Evolutionary conservation across 2,329 filamentous ascomycete species (phyloP), one percentile per base, ranked within the genome.

Genomic region (Alternaria ventricosa): DNA sequence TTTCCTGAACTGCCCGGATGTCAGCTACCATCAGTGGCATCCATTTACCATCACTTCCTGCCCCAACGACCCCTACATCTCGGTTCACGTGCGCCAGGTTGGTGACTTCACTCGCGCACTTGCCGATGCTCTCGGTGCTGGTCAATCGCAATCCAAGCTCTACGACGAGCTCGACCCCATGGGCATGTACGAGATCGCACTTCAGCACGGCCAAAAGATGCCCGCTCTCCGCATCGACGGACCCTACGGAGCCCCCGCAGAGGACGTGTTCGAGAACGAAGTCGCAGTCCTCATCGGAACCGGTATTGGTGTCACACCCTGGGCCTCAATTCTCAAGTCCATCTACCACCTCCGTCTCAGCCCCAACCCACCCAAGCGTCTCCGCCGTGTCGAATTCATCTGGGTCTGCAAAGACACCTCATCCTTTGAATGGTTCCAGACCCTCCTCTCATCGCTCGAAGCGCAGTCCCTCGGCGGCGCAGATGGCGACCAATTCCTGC

Each of bases 381-480:
- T 99, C 50, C 92, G 94, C 63, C 91, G 96, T 79, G 95, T 99
- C 30, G 96, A 99, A 80, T 99, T 99, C 82, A 96, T 99, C 84
- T 99, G 96, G 96, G 91, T 98, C 55, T 97, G 95, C 87, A 96
- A 92, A 80, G 94, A 97, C 76, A 97, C 94, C 0, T 92, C 88
- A 33, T 97, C 94, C 0, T 99, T 99, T 76, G 96, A 98, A 82
- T 99, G 96, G 96, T 98, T 99, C 85, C 96, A 99, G 79, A 94
- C 92, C 2, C 89, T 99, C 1, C 87, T 99, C 15, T 92, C 92
- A 0, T 96, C 93, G 0, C 90, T 99, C 22, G 96, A 99, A 81
- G 86, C 90, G 36, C 96, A 99, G 78, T 94, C 91, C 54, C 86
- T 88, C 63, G 87, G 90, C 73, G 79, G 78, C 7, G 64, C 74